Evolutionary conservation across 495 filamentous ascomycete genomes (phyloP), one percentile per base, ranked within the genome.

Genomic region (Neurospora tetraspora): DNA sequence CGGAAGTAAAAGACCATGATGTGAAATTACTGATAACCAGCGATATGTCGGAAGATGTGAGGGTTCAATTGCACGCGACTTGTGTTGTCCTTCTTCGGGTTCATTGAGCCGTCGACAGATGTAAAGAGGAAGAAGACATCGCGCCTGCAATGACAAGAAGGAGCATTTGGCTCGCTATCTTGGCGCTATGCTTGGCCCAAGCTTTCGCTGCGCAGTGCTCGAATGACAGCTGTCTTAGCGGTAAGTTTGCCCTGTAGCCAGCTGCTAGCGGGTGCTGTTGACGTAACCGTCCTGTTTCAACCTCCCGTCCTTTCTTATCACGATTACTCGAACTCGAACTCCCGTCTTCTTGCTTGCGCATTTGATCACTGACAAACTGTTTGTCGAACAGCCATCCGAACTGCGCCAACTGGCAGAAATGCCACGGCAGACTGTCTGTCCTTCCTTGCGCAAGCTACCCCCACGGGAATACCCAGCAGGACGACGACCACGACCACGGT

Each of bases 401-500:
- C 72, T 59, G 75, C 69, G 11, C 68, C 69, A 3, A 71, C 70
- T 12, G 73, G 74, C 2, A 75, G 70, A 45, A 76, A 77, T 59
- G 75, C 71, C 38, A 74, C 75, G 14, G 76, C 73, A 2, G 79
- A 80, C 70, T 81, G 79, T 68, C n/a, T 73, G 8, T 77, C 74
- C 8, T 80, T 79, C 69, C 20, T 43, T 11, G 34, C 11, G 53
- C 38, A 69, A 18, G 27, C 4, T 65, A 4, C 11, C 38, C 23
- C 14, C 18, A 39, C 11, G 11, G 23, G 14, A 39, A 42, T 18
- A 71, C 23, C 4, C 27, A 42, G 27, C 31, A 10, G 12, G 2
- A 76, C 72, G 34, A 77, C 73, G 6, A 53, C 73, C 2, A 77
- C 77, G 8, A 71, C 71, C 7, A 73, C 77, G 4, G 42, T 71